phyloP scores from a whole-genome alignment of 129 eudicot species.

The Dittrichia graveolens region DNA sequence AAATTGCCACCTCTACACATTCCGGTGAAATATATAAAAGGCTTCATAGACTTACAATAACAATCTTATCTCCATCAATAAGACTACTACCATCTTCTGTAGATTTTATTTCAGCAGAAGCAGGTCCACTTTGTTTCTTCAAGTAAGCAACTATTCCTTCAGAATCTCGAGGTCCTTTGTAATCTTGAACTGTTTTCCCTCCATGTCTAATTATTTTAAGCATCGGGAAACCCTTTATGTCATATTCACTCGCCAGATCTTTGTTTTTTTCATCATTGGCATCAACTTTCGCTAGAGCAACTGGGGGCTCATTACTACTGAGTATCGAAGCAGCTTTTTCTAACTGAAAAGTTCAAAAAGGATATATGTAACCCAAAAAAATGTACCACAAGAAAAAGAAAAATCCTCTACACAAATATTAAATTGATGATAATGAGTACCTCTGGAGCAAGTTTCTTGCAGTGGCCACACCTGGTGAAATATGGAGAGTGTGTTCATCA shows the following conservation, averaged over 20 bases:
- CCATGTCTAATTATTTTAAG: constrained; percentile 67
- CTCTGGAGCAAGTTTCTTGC: constrained; percentile 89
- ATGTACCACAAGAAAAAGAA: not conserved
- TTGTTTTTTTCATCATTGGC: constrained; percentile 77
- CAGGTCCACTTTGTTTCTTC: constrained; percentile 81
- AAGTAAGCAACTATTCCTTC: constrained; percentile 73
- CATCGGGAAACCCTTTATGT: constrained; percentile 78
- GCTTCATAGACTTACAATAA: constrained; percentile 58
- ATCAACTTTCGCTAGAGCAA: constrained; percentile 75
- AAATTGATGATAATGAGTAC: constrained; percentile 29
- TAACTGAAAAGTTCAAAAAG: constrained; percentile 43
- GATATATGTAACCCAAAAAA: not conserved
- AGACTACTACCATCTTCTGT: constrained; percentile 53
- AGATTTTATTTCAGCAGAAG: constrained; percentile 69
- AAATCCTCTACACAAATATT: not conserved
- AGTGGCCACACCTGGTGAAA: constrained; percentile 87
- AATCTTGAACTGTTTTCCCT: constrained; percentile 69
- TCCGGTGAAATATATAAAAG: not conserved
- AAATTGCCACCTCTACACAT: not conserved
- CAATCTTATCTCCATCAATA: constrained; percentile 57
- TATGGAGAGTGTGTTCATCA: constrained; percentile 2
- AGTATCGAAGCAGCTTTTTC: constrained; percentile 80
- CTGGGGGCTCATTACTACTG: constrained; percentile 58
- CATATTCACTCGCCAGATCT: constrained; percentile 55
- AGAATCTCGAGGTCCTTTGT: constrained; percentile 87